Base-by-base conservation (phyloP, 140 eudicot genomes). In the Erigeron philadelphicus region DNA sequence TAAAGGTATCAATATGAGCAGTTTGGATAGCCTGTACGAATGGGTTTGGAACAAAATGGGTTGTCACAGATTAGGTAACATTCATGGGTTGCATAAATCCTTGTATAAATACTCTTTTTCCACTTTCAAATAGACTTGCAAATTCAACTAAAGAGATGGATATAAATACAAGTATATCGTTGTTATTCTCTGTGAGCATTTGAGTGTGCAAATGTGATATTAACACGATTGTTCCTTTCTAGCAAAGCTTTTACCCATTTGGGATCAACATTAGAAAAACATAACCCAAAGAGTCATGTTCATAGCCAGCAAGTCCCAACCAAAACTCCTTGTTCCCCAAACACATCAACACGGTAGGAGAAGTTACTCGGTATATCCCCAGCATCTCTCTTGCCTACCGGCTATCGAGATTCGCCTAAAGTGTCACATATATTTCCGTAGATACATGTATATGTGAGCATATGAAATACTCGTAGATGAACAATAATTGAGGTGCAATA, bases 381-480 rank as follows among this genome's bases (percentile, higher is more conserved):
- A 31, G 5, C 38, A 31, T 31, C 38, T 31, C 38, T 31, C 38
- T 5, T 31, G 38, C 38, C 38, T 31, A 31, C 38, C 38, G 38
- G 38, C 38, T 31, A 31, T 31, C 0, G 38, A 19, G 25, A 31
- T 13, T 25, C n/a, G 9, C 21, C 19, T 31, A 35, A 17, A 44
- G 66, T 10, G 40, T 60, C 11, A 45, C 66, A 59, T 31, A 38
- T 46, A 6, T 31, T 60, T 31, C 38, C 74, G 42, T 41, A 70
- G 11, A 56, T 13, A 31, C 40, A 18, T 13, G 44, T 41, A 17
- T 18, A 18, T 12, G 42, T 11, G 47, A 41, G 5, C 4, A 16
- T 13, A 47, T 31, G 15, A 67, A 67, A 67, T 13, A 12, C 53
- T 43, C 11, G 3, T 11, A 42, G 45, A 70, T 7, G 45, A 19